A percentile compares a stretch with the other conserved stretches of the same genome.
Evolutionary conservation across 1,139 yeast genomes (phyloP).

Genomic region (Zygosaccharomyces pseudobailii): DNA sequence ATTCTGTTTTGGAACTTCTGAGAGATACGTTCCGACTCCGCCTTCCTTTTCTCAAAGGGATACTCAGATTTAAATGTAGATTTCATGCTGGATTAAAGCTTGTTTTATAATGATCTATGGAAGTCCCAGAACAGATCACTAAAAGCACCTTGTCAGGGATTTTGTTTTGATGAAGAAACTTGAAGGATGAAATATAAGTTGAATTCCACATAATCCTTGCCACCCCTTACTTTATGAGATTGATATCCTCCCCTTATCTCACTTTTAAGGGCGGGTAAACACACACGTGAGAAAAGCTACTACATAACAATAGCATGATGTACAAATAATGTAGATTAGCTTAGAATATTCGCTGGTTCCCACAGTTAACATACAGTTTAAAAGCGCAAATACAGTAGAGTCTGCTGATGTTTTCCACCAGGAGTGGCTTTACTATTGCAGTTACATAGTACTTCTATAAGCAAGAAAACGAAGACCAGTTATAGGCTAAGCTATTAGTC

Average conservation of each 20-base stretch:
- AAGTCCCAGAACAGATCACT: constrained; percentile 2
- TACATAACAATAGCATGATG: no score
- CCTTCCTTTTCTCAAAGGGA: constrained; percentile 79
- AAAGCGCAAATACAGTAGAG: no score
- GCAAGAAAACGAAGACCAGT: no score
- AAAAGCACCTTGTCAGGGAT: not conserved
- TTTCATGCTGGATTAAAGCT: constrained; percentile 21
- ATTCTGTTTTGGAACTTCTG: constrained; percentile 88
- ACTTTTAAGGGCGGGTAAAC: constrained; percentile 1
- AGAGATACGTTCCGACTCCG: constrained; percentile 88
- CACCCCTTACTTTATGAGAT: constrained; percentile 4
- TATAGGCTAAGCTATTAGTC: no score
- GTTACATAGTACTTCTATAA: no score
- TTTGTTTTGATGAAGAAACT: not conserved
- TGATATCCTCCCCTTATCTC: constrained; percentile 4
- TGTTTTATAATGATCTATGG: not conserved
- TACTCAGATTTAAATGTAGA: constrained; percentile 36
- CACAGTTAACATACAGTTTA: no score
- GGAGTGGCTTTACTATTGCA: no score
- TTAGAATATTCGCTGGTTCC: no score
- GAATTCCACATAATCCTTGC: constrained; percentile 3
- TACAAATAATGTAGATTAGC: no score
- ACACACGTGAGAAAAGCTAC: not conserved
- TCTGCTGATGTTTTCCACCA: no score
- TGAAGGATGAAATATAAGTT: not conserved